Percentiles rank a stretch among this genome's conserved stretches.
These are phyloP conservation scores for Dicorynia guianensis DNA, from an alignment of 306 rosid species.

Conservation along the genomic window DNA sequence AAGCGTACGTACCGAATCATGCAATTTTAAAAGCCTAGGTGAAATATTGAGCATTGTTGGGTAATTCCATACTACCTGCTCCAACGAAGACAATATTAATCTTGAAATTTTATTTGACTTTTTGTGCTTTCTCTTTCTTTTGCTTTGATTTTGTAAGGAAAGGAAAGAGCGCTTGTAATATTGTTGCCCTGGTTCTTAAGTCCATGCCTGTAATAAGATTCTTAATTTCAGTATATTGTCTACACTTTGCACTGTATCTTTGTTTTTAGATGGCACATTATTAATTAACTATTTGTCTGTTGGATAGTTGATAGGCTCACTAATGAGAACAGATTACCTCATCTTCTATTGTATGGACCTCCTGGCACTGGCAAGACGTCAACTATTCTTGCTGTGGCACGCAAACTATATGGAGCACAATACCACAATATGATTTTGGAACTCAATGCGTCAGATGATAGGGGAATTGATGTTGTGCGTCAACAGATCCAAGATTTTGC, in stretches of 20 bases:
- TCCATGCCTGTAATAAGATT: conserved; percentile 1
- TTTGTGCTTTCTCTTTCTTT: neutral
- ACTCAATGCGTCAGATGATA: conserved; percentile 92
- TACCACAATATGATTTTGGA: conserved; percentile 86
- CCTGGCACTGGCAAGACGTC: conserved; percentile 99
- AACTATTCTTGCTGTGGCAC: conserved; percentile 90
- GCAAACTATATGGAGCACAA: conserved; percentile 82
- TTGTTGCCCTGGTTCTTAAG: neutral
- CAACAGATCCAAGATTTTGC: conserved; percentile 96
- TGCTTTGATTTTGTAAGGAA: neutral
- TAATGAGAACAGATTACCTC: conserved; percentile 88
- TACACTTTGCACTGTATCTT: neutral
- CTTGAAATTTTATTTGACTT: neutral
- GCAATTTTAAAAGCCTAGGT: neutral
- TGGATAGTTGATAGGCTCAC: conserved; percentile 86
- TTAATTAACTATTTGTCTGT: conserved; percentile 28
- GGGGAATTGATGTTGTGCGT: conserved; percentile 96
- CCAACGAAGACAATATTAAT: neutral
- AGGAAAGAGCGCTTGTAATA: conserved; percentile 13
- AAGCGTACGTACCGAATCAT: neutral
- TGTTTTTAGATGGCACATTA: neutral
- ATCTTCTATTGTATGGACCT: conserved; percentile 91
- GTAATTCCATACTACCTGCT: neutral
- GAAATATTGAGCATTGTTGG: neutral
- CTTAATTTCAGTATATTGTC: neutral